Conservation (phyloP, 2,329 filamentous ascomycete species). For the Fusarium nurragi region DNA sequence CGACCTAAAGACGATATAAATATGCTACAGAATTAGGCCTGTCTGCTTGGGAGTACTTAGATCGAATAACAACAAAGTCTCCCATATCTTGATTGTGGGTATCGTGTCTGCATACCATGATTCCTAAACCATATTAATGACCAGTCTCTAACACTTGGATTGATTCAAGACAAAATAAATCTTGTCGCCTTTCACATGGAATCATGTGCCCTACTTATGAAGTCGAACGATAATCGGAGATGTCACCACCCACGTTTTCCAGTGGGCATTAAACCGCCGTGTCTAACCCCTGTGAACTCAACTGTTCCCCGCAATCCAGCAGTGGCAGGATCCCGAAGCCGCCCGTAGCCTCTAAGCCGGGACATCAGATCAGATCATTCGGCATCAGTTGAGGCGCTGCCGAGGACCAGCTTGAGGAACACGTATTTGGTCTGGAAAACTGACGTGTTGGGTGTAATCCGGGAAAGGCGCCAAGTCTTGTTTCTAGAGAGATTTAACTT, state of each 20-base stretch:
- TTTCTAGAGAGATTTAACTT: conserved; percentile 26
- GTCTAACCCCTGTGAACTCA: not conserved
- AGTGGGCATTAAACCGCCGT: too few species aligned
- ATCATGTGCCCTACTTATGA: not conserved
- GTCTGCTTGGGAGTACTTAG: too few species aligned
- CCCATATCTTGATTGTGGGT: too few species aligned
- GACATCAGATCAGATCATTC: conserved; percentile 39
- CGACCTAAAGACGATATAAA: too few species aligned
- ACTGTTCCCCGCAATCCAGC: conserved; percentile 30
- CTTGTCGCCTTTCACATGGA: not conserved
- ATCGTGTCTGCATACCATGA: too few species aligned
- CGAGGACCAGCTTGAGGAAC: conserved; percentile 34
- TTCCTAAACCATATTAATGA: not conserved
- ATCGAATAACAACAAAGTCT: too few species aligned
- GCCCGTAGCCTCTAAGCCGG: conserved; percentile 25
- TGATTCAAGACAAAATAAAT: not conserved
- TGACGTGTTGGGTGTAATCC: conserved; percentile 12
- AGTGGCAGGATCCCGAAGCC: too few species aligned
- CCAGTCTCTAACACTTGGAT: rapidly evolving
- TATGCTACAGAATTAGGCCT: too few species aligned
- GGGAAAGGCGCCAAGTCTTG: conserved; percentile 2
- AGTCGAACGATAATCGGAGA: not conserved
- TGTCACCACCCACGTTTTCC: not conserved
- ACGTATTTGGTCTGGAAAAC: conserved; percentile 4
- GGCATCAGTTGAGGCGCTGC: conserved; percentile 20